Evolutionary conservation across 148 eudicot genomes (phyloP).

Genomic region (Vaccinium macrocarpon): DNA sequence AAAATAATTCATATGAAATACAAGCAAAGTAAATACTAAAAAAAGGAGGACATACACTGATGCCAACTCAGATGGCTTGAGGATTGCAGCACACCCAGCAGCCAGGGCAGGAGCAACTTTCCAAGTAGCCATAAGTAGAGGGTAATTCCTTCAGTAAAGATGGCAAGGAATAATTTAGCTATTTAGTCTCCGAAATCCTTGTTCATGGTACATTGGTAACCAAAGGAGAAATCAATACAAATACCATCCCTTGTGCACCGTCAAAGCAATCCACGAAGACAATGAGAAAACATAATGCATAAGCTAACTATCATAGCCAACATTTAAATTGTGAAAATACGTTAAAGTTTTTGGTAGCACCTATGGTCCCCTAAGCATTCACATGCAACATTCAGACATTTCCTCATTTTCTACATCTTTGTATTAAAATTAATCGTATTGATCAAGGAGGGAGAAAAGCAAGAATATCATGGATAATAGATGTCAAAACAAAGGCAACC

Average conservation of each 20-base stretch:
- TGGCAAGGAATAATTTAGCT: constrained; percentile 11
- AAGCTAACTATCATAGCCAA: background rate
- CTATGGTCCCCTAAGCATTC: background rate
- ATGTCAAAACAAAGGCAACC: constrained; percentile 12
- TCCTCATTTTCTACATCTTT: background rate
- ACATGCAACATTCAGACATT: background rate
- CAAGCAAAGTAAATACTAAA: background rate
- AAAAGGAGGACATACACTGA: constrained; percentile 55
- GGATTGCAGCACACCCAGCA: constrained; percentile 96
- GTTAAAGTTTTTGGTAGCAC: background rate
- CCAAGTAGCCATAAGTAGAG: constrained; percentile 96
- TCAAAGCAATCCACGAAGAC: background rate
- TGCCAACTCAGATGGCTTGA: constrained; percentile 93
- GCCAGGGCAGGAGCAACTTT: constrained; percentile 99
- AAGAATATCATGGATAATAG: background rate
- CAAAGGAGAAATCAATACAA: background rate
- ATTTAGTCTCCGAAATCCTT: background rate
- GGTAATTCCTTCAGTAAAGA: constrained; percentile 73
- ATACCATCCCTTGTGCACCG: constrained; percentile 1
- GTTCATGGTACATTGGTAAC: background rate
- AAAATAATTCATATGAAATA: background rate
- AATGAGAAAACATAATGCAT: background rate
- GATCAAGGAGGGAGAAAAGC: background rate
- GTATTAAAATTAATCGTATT: background rate
- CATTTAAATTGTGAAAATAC: background rate